phyloP scores from a whole-genome alignment of 1,139 yeast genomes.

The Hansenula sp. region DNA sequence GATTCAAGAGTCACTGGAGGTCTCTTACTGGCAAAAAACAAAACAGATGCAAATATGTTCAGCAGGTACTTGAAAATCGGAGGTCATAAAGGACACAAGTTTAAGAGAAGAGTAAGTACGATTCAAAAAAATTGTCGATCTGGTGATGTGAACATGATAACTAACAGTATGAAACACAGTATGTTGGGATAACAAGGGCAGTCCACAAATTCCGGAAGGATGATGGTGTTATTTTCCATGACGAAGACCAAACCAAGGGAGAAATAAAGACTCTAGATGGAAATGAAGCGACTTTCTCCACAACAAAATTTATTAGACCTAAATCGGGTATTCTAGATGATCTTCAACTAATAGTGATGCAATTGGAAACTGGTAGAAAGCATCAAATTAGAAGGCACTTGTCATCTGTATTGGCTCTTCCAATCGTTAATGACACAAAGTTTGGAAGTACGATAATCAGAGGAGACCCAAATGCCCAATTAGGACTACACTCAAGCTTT shows the following conservation, averaged over 20 bases:
- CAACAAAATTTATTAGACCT: slow-evolving; percentile 15
- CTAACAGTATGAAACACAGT: not conserved
- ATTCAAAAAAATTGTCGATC: too few relatives aligned
- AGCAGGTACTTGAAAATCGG: slow-evolving; percentile 27
- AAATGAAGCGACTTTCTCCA: slow-evolving; percentile 5
- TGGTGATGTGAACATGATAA: too few relatives aligned
- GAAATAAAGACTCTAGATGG: slow-evolving; percentile 7
- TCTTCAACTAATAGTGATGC: slow-evolving; percentile 24
- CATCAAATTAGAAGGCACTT: slow-evolving; percentile 41
- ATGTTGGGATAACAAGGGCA: slow-evolving; percentile 10
- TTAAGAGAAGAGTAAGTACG: slow-evolving; percentile 21
- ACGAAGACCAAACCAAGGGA: slow-evolving; percentile 2
- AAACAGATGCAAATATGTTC: slow-evolving; percentile 28
- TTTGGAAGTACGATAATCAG: slow-evolving; percentile 15
- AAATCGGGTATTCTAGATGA: not conserved
- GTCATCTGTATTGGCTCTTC: slow-evolving; percentile 17
- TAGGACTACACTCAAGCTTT: slow-evolving; percentile 23
- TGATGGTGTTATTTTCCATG: not conserved
- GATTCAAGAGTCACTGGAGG: slow-evolving; percentile 38
- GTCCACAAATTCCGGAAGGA: not conserved
- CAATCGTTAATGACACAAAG: slow-evolving; percentile 26
- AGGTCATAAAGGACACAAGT: slow-evolving; percentile 28
- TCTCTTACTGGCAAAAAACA: slow-evolving; percentile 28
- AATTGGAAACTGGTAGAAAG: slow-evolving; percentile 40
- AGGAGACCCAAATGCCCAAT: slow-evolving; percentile 2